Conservation (phyloP, 495 filamentous ascomycete genomes). For the Neurospora sp. region DNA sequence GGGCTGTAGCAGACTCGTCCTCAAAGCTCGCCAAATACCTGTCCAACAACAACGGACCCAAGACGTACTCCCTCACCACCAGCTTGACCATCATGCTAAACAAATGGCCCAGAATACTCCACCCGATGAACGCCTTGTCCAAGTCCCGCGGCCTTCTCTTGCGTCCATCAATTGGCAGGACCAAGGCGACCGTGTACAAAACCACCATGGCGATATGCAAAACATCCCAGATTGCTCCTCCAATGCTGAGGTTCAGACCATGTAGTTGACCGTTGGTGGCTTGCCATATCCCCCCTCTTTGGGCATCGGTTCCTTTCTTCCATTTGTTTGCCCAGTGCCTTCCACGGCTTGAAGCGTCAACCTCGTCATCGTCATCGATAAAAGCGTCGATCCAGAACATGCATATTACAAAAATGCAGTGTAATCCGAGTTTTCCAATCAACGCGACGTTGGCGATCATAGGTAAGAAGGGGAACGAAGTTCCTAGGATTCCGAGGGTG, state of each 20-base stretch:
- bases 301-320: not conserved
- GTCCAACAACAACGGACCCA: constrained; percentile 10
- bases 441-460: constrained; percentile 5
- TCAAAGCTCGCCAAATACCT: constrained; percentile 28
- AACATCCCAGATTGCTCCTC: constrained; percentile 11
- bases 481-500: constrained; percentile 12
- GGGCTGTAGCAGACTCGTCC: not conserved
- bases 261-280: not conserved
- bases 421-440: constrained; percentile 9
- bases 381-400: constrained; percentile 3
- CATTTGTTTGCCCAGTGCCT: not conserved
- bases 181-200: constrained; percentile 6
- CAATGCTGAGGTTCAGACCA: not conserved
- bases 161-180: not conserved
- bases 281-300: not conserved
- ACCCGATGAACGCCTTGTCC: constrained; percentile 13
- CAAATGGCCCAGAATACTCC: constrained; percentile 10
- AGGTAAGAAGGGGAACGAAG: constrained; percentile 5
- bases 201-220: constrained; percentile 10
- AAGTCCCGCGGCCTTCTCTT: not conserved
- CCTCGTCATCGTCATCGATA: not conserved
- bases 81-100: constrained; percentile 22
- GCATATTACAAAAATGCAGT: constrained; percentile 11
- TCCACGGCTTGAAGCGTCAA: not conserved
- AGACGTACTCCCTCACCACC: not conserved